A percentile compares a stretch with the other conserved stretches of the same genome.
phyloP scores from a whole-genome alignment of 441 rosid species.

The Gossypium trilobum region DNA sequence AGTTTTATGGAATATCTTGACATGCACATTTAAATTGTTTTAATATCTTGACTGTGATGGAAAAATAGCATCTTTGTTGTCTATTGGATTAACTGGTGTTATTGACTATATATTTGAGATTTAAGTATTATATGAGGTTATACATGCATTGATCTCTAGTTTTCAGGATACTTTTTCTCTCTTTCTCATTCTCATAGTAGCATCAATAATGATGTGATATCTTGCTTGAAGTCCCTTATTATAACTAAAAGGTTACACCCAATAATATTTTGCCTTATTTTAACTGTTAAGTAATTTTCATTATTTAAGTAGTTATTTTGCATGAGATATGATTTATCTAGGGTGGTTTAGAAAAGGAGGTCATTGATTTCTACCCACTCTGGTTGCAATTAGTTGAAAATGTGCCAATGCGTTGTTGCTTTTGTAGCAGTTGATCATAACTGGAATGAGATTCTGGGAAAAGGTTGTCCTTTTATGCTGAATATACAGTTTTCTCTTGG shows the following conservation, averaged over 20 bases:
- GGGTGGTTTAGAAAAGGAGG: too few species aligned
- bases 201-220: background rate
- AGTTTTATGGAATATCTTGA: background rate
- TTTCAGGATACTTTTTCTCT: background rate
- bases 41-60: background rate
- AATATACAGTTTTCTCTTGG: constrained; percentile 2
- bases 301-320: background rate
- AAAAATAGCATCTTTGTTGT: background rate
- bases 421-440: background rate
- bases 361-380: too few species aligned
- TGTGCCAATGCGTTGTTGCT: background rate
- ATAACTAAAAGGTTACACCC: background rate
- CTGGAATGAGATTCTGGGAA: background rate
- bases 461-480: background rate
- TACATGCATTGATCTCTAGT: background rate
- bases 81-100: background rate
- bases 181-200: background rate
- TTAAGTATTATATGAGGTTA: background rate
- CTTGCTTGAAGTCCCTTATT: background rate
- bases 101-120: background rate
- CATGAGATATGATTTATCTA: background rate
- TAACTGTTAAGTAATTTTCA: background rate
- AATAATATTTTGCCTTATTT: background rate
- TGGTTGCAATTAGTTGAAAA: background rate
- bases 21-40: background rate